These are phyloP conservation scores for Gossypium rotundifolium DNA, from an alignment of 345 rosid species.

Conservation along the genomic window DNA sequence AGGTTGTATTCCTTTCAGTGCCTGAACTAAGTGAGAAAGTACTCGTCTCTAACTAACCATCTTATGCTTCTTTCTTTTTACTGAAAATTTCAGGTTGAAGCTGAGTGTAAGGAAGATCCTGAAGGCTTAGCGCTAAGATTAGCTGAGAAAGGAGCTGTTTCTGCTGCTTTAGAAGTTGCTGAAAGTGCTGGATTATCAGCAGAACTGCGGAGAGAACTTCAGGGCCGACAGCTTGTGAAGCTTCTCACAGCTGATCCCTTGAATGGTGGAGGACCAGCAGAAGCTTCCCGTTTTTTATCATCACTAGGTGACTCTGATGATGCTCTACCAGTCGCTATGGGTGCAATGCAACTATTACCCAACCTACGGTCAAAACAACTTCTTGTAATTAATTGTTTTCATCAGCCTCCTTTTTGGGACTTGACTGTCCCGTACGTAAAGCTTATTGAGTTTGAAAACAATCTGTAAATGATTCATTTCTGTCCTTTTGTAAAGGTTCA, in stretches of 20 bases:
- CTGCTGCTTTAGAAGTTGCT: slow-evolving; percentile 96
- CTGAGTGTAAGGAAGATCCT: slow-evolving; percentile 81
- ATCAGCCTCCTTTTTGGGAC: background rate
- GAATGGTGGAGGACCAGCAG: slow-evolving; percentile 98
- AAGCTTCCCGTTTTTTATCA: slow-evolving; percentile 95
- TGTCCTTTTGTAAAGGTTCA: slow-evolving; percentile 62
- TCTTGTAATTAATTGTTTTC: slow-evolving; percentile 47
- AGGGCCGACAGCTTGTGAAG: slow-evolving; percentile 94
- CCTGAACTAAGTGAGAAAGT: slow-evolving; percentile 8
- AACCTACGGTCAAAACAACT: slow-evolving; percentile 95
- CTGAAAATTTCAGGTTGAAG: slow-evolving; percentile 64
- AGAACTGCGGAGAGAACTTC: slow-evolving; percentile 88
- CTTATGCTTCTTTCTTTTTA: slow-evolving; percentile 15
- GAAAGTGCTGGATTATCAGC: slow-evolving; percentile 85
- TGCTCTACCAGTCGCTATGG: slow-evolving; percentile 94
- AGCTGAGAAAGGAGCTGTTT: slow-evolving; percentile 97
- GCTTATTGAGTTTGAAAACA: slow-evolving; percentile 1
- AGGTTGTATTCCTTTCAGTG: slow-evolving; percentile 47
- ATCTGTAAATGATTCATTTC: slow-evolving; percentile 14
- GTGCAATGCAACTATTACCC: slow-evolving; percentile 95
- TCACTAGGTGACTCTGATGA: slow-evolving; percentile 85
- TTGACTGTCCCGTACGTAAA: slow-evolving; percentile 1
- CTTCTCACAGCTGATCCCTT: slow-evolving; percentile 96
- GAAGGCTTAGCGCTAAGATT: slow-evolving; percentile 95
- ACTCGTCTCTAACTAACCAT: background rate